These are phyloP conservation scores for Triticum timopheevii DNA, from an alignment of 176 grass and related monocot species.

Conservation along the genomic window DNA sequence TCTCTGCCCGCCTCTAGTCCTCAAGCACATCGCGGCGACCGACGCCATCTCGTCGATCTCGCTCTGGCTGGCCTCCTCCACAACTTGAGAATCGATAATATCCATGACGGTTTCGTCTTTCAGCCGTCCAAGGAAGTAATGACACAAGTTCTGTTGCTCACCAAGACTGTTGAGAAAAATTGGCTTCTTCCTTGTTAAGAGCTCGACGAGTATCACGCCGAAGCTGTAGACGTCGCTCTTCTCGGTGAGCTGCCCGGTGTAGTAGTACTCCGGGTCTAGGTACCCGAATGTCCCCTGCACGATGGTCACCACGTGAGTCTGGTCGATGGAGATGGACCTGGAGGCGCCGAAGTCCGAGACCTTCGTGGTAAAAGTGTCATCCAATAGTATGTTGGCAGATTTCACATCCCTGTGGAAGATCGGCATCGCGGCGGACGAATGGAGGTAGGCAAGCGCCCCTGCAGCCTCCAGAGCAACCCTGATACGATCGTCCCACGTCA, in stretches of 20 bases:
- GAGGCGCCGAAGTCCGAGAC: slow-evolving; percentile 50
- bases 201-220: slow-evolving; percentile 48
- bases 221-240: slow-evolving; percentile 64
- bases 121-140: slow-evolving; percentile 33
- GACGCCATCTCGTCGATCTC: slow-evolving; percentile 26
- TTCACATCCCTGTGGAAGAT: slow-evolving; percentile 62
- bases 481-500: slow-evolving; percentile 41
- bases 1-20: slow-evolving; percentile 36
- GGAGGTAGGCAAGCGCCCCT: slow-evolving; percentile 42
- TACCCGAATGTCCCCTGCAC: slow-evolving; percentile 52
- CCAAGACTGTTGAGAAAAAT: slow-evolving; percentile 25
- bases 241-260: slow-evolving; percentile 33
- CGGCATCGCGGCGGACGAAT: slow-evolving; percentile 40
- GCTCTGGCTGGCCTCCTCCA: slow-evolving; percentile 36
- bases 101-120: background rate
- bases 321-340: slow-evolving; percentile 45
- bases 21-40: slow-evolving; percentile 33
- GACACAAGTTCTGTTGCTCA: slow-evolving; percentile 35
- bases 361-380: slow-evolving; percentile 32
- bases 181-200: slow-evolving; percentile 49
- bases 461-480: slow-evolving; percentile 45
- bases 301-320: slow-evolving; percentile 37
- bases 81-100: slow-evolving; percentile 32
- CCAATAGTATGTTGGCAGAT: slow-evolving; percentile 52
- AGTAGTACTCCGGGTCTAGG: slow-evolving; percentile 34